Evolutionary conservation across 306 rosid genomes (phyloP).

Genomic region (Acacia melanoxylon): DNA sequence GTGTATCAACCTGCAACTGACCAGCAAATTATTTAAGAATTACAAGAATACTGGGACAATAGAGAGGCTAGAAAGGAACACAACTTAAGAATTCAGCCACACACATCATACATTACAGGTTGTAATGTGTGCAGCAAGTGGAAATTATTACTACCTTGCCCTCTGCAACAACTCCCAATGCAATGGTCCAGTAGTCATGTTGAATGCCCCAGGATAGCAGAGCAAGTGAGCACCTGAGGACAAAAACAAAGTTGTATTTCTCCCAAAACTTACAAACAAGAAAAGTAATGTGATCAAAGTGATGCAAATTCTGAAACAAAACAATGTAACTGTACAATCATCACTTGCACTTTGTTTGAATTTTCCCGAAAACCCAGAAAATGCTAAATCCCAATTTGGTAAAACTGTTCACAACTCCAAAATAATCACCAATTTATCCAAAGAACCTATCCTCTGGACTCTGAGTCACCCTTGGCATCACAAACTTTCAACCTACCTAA

Average conservation of each 20-base stretch:
- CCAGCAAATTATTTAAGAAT: constrained; percentile 4
- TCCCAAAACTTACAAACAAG: constrained; percentile 23
- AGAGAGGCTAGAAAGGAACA: not conserved
- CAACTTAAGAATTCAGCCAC: not conserved
- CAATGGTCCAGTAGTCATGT: constrained; percentile 99
- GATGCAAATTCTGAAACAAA: not conserved
- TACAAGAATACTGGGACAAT: constrained; percentile 6
- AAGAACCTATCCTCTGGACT: not conserved
- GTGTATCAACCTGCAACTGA: not conserved
- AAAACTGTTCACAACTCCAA: not conserved
- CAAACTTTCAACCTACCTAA: not conserved
- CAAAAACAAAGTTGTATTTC: constrained; percentile 33
- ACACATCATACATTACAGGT: not conserved
- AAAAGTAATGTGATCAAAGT: constrained; percentile 6
- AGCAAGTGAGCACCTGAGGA: constrained; percentile 93
- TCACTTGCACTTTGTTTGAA: not conserved
- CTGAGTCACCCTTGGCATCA: not conserved
- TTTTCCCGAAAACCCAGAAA: not conserved
- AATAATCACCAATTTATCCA: not conserved
- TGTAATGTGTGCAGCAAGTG: constrained; percentile 8
- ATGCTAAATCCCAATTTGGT: not conserved
- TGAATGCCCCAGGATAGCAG: constrained; percentile 98
- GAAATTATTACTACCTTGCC: constrained; percentile 60
- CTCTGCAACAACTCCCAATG: constrained; percentile 97
- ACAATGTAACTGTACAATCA: constrained; percentile 12